Conservation (phyloP, 2,329 filamentous ascomycete genomes). For the Ascochyta rabiei region DNA sequence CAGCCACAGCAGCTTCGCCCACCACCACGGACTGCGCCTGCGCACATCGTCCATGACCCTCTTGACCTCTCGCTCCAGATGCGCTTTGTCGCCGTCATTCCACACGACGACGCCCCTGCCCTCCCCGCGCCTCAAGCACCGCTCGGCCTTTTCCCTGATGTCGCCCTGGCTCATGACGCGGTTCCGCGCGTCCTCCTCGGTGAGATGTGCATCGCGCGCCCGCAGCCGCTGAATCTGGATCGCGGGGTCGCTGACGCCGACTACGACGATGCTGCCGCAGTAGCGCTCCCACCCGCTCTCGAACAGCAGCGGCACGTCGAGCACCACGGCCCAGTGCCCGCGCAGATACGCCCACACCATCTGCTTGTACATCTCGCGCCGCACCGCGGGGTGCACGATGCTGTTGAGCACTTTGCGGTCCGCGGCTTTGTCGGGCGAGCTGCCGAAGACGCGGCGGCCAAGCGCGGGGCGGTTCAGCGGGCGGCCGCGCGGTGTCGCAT, state of each 20-base stretch:
- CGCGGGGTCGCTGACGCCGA: conserved; percentile 78
- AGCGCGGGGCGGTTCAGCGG: conserved; percentile 86
- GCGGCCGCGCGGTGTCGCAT: conserved; percentile 64
- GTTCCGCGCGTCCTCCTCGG: conserved; percentile 84
- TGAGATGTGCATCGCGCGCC: conserved; percentile 77
- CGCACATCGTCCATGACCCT: conserved; percentile 69
- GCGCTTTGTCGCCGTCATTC: conserved; percentile 81
- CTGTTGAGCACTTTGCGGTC: conserved; percentile 81
- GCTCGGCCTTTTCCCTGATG: conserved; percentile 79
- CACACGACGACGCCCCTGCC: conserved; percentile 79
- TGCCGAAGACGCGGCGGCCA: conserved; percentile 84
- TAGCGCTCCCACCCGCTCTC: conserved; percentile 85
- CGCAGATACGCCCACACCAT: conserved; percentile 74
- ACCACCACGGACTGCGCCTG: conserved; percentile 75
- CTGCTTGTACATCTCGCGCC: conserved; percentile 77
- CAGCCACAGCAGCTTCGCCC: conserved; percentile 72
- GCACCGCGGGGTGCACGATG: conserved; percentile 92
- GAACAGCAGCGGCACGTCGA: conserved; percentile 91
- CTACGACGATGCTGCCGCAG: conserved; percentile 85
- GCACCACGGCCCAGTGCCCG: conserved; percentile 85
- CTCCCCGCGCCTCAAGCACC: conserved; percentile 69
- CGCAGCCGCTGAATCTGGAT: conserved; percentile 82
- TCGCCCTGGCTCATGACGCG: conserved; percentile 86
- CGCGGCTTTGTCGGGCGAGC: conserved; percentile 69
- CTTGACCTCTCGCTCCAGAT: conserved; percentile 71